A percentile compares a stretch with the other conserved stretches of the same genome.
phyloP scores from a whole-genome alignment of 1,139 yeast genomes.

The Diutina ranongensis region DNA sequence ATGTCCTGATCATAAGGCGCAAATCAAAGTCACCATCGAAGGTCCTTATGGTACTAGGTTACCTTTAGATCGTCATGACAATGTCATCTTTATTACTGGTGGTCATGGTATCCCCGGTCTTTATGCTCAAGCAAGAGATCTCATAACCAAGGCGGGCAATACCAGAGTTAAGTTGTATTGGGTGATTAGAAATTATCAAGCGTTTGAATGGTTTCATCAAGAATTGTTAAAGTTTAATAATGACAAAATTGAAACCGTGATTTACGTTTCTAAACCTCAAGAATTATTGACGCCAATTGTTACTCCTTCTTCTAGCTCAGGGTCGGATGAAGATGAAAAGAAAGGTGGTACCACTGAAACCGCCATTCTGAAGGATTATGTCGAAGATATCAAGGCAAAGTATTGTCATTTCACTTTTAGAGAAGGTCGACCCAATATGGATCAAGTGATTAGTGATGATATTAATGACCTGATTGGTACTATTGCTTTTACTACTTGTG shows the following conservation, averaged over 20 bases:
- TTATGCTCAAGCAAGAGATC: background rate
- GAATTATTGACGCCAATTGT: background rate
- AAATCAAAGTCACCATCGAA: slow-evolving; percentile 35
- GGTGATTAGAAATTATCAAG: background rate
- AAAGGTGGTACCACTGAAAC: background rate
- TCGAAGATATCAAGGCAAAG: background rate
- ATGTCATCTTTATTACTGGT: slow-evolving; percentile 38
- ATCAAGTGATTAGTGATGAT: slow-evolving; percentile 7
- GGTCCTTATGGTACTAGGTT: slow-evolving; percentile 44
- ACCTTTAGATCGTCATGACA: slow-evolving; percentile 37
- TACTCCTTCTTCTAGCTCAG: background rate
- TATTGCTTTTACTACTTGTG: slow-evolving; percentile 11
- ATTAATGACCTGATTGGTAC: slow-evolving; percentile 8
- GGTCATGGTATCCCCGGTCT: slow-evolving; percentile 4
- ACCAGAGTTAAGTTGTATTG: slow-evolving; percentile 3
- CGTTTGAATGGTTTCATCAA: slow-evolving; percentile 10
- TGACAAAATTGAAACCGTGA: slow-evolving; percentile 7
- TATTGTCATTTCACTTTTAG: slow-evolving; percentile 24
- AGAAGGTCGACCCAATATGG: slow-evolving; percentile 26
- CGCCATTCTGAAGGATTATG: slow-evolving; percentile 10
- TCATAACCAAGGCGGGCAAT: background rate
- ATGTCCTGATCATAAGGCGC: slow-evolving; percentile 32
- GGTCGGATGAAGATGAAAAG: background rate
- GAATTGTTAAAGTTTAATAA: slow-evolving; percentile 8
- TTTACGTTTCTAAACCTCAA: slow-evolving; percentile 9